A percentile compares a stretch with the other conserved stretches of the same genome.
These are phyloP conservation scores for Ophiostoma sp. DNA, from an alignment of 2,329 filamentous ascomycete genomes.

Conservation along the genomic window DNA sequence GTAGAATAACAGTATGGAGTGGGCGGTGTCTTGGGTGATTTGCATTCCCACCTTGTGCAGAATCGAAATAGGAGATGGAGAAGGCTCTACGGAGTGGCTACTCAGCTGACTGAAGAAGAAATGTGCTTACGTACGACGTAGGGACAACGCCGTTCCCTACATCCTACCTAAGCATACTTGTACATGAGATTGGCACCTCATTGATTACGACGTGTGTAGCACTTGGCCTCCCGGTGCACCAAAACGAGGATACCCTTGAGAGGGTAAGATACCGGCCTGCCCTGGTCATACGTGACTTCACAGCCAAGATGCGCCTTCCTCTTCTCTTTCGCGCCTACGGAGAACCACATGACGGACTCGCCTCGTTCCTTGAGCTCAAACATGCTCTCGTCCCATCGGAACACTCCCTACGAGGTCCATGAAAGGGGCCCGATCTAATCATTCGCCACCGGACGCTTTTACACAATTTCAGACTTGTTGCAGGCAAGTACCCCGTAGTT, in stretches of 20 bases:
- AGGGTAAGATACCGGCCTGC: not conserved
- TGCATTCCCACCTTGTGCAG: not conserved
- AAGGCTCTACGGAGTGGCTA: too few relatives aligned
- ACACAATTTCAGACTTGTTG: not conserved
- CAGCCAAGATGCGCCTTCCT: not conserved
- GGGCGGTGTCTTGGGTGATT: not conserved
- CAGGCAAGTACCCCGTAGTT: not conserved
- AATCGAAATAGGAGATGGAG: not conserved
- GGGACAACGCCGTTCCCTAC: too few relatives aligned
- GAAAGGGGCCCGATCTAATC: constrained; percentile 1
- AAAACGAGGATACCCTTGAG: not conserved
- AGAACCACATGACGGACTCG: not conserved
- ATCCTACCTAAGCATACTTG: too few relatives aligned
- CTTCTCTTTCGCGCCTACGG: not conserved
- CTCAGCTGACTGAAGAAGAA: not conserved
- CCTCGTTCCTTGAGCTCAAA: not conserved
- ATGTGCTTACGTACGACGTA: not conserved
- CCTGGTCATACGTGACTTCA: not conserved
- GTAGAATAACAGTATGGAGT: not conserved
- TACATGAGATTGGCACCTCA: too few relatives aligned
- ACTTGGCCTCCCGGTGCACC: not conserved
- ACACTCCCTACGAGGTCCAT: not conserved
- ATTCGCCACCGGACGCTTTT: not conserved
- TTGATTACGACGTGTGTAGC: not conserved
- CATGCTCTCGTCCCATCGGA: not conserved